Conservation (phyloP, 805 yeast genomes). For the Yueomyces sp. region DNA sequence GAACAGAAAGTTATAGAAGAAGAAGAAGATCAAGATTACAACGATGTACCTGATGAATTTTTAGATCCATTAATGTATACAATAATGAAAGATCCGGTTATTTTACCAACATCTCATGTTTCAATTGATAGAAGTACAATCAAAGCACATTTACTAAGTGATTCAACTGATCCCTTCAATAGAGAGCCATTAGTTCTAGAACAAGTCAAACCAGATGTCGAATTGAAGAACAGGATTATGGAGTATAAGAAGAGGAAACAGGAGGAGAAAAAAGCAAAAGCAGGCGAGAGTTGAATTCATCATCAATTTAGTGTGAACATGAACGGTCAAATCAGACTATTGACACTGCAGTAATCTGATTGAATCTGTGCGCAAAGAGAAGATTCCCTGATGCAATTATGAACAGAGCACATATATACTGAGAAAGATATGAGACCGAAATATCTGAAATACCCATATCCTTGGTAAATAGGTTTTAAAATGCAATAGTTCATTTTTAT, state of each 20-base stretch:
- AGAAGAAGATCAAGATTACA: slow-evolving; percentile 75
- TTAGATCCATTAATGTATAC: slow-evolving; percentile 95
- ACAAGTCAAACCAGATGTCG: slow-evolving; percentile 71
- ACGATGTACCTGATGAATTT: slow-evolving; percentile 92
- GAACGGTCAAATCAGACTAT: too few species aligned
- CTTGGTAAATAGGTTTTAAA: too few species aligned
- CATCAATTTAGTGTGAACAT: too few species aligned
- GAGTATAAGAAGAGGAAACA: slow-evolving; percentile 40
- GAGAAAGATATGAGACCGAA: too few species aligned
- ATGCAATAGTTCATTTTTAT: too few species aligned
- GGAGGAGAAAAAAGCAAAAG: slow-evolving; percentile 6
- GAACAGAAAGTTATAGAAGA: slow-evolving; percentile 47
- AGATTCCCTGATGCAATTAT: too few species aligned
- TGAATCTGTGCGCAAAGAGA: too few species aligned
- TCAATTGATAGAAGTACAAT: slow-evolving; percentile 84
- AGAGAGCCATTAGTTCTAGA: slow-evolving; percentile 82
- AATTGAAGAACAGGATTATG: slow-evolving; percentile 46
- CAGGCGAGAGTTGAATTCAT: too few species aligned
- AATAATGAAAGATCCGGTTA: slow-evolving; percentile 91
- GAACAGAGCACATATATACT: too few species aligned
- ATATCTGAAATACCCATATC: too few species aligned
- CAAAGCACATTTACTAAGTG: slow-evolving; percentile 85
- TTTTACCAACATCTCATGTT: slow-evolving; percentile 75
- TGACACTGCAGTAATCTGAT: too few species aligned
- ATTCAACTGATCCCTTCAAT: slow-evolving; percentile 94